A percentile compares a stretch with the other conserved stretches of the same genome.
phyloP scores from a whole-genome alignment of 257 asterid species.

The Schizonepeta tenuifolia region DNA sequence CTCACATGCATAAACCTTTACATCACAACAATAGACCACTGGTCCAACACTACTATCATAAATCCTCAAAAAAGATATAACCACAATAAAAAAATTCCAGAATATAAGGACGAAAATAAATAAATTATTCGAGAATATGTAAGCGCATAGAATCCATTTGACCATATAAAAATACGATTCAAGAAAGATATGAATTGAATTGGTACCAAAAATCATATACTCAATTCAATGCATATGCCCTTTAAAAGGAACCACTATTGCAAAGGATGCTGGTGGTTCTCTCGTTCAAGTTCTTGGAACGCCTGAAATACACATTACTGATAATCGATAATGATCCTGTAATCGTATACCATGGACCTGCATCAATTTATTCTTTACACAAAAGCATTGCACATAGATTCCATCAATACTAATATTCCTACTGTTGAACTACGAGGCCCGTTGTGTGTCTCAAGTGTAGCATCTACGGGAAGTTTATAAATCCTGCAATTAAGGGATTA shows the following conservation, averaged over 20 bases:
- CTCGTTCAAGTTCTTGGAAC: neutral
- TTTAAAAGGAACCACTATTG: constrained; percentile 21
- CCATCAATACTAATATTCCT: neutral
- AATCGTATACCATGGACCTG: constrained; percentile 19
- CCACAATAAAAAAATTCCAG: constrained; percentile 15
- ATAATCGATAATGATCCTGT: constrained; percentile 22
- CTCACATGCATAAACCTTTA: neutral
- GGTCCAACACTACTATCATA: constrained; percentile 15
- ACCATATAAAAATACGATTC: neutral
- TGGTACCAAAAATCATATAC: constrained; percentile 14
- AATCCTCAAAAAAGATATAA: neutral
- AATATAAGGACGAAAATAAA: neutral
- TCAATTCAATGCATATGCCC: constrained; percentile 23
- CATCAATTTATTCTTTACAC: neutral
- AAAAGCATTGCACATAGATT: neutral
- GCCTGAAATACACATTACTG: neutral
- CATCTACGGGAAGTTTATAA: neutral
- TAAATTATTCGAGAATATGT: neutral
- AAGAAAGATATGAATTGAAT: neutral
- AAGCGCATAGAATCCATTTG: constrained; percentile 16
- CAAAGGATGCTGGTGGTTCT: neutral
- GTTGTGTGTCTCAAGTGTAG: neutral
- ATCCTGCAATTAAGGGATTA: neutral
- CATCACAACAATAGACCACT: neutral
- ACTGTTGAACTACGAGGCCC: neutral